A percentile compares a stretch with the other conserved stretches of the same genome.
phyloP scores from a whole-genome alignment of 1,284 basidiomycete genomes.

The Fistulina hepatica region DNA sequence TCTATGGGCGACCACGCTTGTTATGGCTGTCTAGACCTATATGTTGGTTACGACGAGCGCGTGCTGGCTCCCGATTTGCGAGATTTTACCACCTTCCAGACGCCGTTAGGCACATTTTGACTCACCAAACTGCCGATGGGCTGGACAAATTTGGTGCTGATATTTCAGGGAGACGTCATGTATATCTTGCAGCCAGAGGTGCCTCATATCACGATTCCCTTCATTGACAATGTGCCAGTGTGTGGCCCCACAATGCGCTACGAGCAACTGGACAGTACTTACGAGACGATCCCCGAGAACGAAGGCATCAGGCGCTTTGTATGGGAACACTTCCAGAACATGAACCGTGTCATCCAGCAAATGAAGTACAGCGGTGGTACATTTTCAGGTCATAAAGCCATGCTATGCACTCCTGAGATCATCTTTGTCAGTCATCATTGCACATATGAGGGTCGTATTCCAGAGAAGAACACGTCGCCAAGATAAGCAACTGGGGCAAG shows the following conservation, averaged over 20 bases:
- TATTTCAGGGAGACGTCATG: slow-evolving; percentile 21
- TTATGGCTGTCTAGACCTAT: slow-evolving; percentile 13
- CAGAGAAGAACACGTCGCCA: slow-evolving; percentile 14
- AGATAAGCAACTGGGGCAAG: slow-evolving; percentile 16
- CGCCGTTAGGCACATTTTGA: neutral
- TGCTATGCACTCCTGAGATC: slow-evolving; percentile 13
- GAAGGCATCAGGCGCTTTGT: slow-evolving; percentile 16
- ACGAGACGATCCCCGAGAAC: slow-evolving; percentile 13
- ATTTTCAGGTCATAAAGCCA: slow-evolving; percentile 18
- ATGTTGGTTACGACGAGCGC: slow-evolving; percentile 8
- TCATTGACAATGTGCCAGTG: slow-evolving; percentile 20
- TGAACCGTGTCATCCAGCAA: slow-evolving; percentile 6
- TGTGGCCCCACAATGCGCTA: slow-evolving; percentile 18
- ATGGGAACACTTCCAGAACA: slow-evolving; percentile 15
- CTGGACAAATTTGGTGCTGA: slow-evolving; percentile 22
- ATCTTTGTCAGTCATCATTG: slow-evolving; percentile 21
- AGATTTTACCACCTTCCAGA: slow-evolving; percentile 3
- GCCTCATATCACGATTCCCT: slow-evolving; percentile 14
- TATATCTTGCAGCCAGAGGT: slow-evolving; percentile 20
- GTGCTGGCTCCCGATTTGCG: slow-evolving; percentile 1
- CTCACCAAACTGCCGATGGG: slow-evolving; percentile 14
- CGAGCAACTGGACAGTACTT: slow-evolving; percentile 10
- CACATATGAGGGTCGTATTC: slow-evolving; percentile 16
- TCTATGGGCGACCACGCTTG: slow-evolving; percentile 14
- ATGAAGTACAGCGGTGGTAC: slow-evolving; percentile 13